Evolutionary conservation across 768 basidiomycete genomes (phyloP), one percentile per base, ranked within the genome.

Genomic region (Boletus rubropictus): DNA sequence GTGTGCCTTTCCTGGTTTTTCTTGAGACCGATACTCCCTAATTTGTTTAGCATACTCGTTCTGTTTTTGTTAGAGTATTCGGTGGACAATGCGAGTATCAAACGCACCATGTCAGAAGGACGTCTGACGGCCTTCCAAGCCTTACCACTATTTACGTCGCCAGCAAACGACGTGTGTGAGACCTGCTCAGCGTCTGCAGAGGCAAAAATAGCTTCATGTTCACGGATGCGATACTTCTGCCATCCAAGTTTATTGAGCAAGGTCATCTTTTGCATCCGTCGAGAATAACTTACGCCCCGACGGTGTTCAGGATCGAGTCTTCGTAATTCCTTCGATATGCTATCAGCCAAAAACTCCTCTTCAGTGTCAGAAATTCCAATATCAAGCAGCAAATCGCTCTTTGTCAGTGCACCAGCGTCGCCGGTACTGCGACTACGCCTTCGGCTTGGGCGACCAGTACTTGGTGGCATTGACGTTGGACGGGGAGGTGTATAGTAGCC

Each of bases 31-130:
- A 50, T 83, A 85, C 65, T 90, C 87, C 58, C 77, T 80, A 52
- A 97, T 87, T 63, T 94, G 88, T 58, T 89, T 88, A 25, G 91
- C 82, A 64, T 94, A 91, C 69, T 98, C 91, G 64, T 97, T 89
- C 93, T 96, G 51, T 20, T 44, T n/a, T 43, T 39, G 25, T 47
- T 46, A 48, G 51, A 11, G 3, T 15, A 20, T 35, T 37, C 11
- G 5, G 3, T 22, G 25, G 9, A 27, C 24, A 21, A 44, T 15
- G 8, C 17, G 45, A 22, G 34, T 12, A 29, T 31, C 24, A 5
- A 21, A 68, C 78, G 46, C 55, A 94, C 94, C 87, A 97, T 95
- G 61, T 98, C 93, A 2, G 92, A 95, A 9, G 94, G 92, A 20
- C 92, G 72, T 54, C 90, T 77, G 25, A 97, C 84, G 12, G 83